These are phyloP conservation scores for Apophysomyces trapeziformis DNA, from an alignment of 371 early-diverging fungal genomes.

Conservation along the genomic window DNA sequence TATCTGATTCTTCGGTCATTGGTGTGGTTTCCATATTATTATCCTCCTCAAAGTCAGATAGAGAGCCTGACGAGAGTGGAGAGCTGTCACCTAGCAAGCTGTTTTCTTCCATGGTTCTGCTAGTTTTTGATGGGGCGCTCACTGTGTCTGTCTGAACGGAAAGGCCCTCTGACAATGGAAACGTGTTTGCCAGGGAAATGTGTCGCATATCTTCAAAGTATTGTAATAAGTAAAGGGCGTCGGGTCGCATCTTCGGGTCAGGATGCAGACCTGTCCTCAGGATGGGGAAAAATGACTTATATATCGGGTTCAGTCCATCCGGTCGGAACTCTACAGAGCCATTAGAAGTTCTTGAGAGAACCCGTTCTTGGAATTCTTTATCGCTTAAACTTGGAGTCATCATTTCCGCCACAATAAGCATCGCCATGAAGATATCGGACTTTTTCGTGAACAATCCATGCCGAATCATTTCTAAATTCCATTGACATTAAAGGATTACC, in stretches of 20 bases:
- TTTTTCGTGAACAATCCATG: conserved; percentile 24
- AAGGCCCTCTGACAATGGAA: background rate
- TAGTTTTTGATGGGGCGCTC: background rate
- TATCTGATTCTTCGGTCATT: too few relatives aligned
- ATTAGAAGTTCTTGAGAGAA: conserved; percentile 14
- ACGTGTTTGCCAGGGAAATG: background rate
- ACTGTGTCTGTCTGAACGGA: background rate
- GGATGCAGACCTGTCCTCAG: conserved; percentile 46
- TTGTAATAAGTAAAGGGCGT: background rate
- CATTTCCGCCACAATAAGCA: conserved; percentile 32
- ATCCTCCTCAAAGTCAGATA: too few relatives aligned
- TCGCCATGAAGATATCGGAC: conserved; percentile 48
- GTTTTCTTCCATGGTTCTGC: background rate
- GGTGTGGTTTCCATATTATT: too few relatives aligned
- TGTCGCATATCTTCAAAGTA: conserved; percentile 7
- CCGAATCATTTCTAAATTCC: conserved; percentile 29
- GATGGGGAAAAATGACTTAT: conserved; percentile 14
- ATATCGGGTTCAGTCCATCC: conserved; percentile 16
- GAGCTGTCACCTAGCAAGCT: too few relatives aligned
- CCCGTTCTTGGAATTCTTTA: conserved; percentile 19
- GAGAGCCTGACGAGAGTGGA: too few relatives aligned
- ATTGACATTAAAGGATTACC: too few relatives aligned
- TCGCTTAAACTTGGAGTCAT: conserved; percentile 32
- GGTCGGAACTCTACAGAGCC: conserved; percentile 24
- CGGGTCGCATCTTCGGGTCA: conserved; percentile 4